These are phyloP conservation scores for Rhizophora mangle DNA, from an alignment of 345 rosid species.

Conservation along the genomic window DNA sequence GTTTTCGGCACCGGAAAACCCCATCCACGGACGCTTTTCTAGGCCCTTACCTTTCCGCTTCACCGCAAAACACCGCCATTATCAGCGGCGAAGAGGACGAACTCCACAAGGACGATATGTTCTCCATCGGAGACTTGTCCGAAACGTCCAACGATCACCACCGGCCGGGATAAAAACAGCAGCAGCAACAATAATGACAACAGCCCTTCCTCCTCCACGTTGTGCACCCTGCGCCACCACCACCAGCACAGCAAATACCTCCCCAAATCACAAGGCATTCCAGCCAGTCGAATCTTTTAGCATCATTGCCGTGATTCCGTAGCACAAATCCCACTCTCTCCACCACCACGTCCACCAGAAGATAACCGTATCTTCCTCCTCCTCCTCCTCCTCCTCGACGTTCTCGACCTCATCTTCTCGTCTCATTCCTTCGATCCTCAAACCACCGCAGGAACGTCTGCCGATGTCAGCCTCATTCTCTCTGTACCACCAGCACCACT, in stretches of 20 bases:
- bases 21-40: constrained; percentile 38
- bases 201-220: constrained; percentile 29
- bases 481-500: too few species aligned
- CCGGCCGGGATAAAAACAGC: too few species aligned
- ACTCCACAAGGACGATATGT: constrained; percentile 68
- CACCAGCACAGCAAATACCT: background rate
- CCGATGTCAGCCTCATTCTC: too few species aligned
- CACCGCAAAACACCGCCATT: constrained; percentile 27
- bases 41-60: constrained; percentile 22
- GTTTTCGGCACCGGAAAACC: constrained; percentile 28
- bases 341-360: constrained; percentile 52
- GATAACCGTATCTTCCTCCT: constrained; percentile 30
- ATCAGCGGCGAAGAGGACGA: constrained; percentile 42
- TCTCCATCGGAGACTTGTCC: constrained; percentile 49
- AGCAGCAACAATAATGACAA: background rate
- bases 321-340: constrained; percentile 26
- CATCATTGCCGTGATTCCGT: constrained; percentile 74
- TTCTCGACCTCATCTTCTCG: too few species aligned
- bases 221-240: background rate
- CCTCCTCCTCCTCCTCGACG: constrained; percentile 23
- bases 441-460: constrained; percentile 60
- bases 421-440: constrained; percentile 55
- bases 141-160: constrained; percentile 16
- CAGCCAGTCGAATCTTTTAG: constrained; percentile 48
- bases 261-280: background rate